These are phyloP conservation scores for Micromonas commoda DNA, from an alignment of 139 green algal species.

Conservation along the genomic window DNA sequence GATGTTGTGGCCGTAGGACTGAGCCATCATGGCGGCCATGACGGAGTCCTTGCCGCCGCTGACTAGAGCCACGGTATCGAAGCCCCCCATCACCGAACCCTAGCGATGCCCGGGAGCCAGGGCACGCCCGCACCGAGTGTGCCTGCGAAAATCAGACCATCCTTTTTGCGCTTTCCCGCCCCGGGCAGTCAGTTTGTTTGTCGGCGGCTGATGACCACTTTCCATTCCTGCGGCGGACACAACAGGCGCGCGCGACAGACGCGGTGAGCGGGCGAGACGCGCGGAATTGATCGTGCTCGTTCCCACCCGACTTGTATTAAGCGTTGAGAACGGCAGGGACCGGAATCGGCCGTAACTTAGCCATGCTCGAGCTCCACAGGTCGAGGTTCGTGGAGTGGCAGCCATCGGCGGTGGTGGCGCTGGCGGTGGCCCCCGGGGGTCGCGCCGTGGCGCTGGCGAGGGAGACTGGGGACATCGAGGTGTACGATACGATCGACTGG, in stretches of 20 bases:
- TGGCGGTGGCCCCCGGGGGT: constrained; percentile 60
- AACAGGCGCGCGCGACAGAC: no score
- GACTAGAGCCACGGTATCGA: background rate
- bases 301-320: no score
- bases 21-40: background rate
- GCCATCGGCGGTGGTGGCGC: constrained; percentile 57
- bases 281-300: no score
- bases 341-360: background rate
- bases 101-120: no score
- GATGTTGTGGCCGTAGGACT: background rate
- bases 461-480: constrained; percentile 74
- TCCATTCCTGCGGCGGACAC: no score
- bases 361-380: constrained; percentile 65
- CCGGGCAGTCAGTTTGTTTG: no score
- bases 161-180: no score
- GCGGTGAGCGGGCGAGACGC: no score
- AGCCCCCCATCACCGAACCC: no score
- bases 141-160: no score
- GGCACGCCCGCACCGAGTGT: no score
- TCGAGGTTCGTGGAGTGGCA: constrained; percentile 66
- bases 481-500: constrained; percentile 48
- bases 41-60: constrained; percentile 3
- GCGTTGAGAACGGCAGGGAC: background rate
- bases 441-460: constrained; percentile 58
- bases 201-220: no score